Conservation (phyloP, 768 basidiomycete genomes). For the Lentinus tigrinus region DNA sequence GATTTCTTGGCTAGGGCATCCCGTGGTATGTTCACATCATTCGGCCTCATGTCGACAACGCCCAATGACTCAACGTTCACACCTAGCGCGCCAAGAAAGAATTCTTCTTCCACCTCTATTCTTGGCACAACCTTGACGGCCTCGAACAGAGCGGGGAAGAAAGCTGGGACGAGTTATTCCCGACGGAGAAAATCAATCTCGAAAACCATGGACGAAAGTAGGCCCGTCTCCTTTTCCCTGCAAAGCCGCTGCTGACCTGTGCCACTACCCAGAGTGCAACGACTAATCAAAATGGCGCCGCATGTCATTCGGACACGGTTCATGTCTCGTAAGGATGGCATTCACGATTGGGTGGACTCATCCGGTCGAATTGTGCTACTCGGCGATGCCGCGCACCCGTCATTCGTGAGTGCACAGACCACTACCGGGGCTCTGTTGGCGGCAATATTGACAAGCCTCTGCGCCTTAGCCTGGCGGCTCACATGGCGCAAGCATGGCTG, state of each 20-base stretch:
- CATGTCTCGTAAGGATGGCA: constrained; percentile 29
- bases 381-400: constrained; percentile 63
- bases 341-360: constrained; percentile 52
- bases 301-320: constrained; percentile 39
- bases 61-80: neutral
- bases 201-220: constrained; percentile 39
- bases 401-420: constrained; percentile 39
- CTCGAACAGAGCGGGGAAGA: constrained; percentile 32
- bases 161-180: constrained; percentile 33
- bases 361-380: constrained; percentile 47
- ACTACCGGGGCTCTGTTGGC: neutral
- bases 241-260: constrained; percentile 14
- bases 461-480: constrained; percentile 48
- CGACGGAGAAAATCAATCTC: constrained; percentile 35
- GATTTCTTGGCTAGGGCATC: constrained; percentile 18
- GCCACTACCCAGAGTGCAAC: constrained; percentile 31
- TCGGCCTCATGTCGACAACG: neutral
- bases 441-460: neutral
- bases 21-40: constrained; percentile 19
- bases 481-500: constrained; percentile 48
- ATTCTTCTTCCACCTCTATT: constrained; percentile 36
- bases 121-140: constrained; percentile 34
- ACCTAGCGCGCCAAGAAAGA: constrained; percentile 39
- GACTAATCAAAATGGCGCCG: constrained; percentile 33
- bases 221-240: neutral